A percentile compares a stretch with the other conserved stretches of the same genome.
Conservation (phyloP, 352 stramenopile species). For the Pythium aquatile region DNA sequence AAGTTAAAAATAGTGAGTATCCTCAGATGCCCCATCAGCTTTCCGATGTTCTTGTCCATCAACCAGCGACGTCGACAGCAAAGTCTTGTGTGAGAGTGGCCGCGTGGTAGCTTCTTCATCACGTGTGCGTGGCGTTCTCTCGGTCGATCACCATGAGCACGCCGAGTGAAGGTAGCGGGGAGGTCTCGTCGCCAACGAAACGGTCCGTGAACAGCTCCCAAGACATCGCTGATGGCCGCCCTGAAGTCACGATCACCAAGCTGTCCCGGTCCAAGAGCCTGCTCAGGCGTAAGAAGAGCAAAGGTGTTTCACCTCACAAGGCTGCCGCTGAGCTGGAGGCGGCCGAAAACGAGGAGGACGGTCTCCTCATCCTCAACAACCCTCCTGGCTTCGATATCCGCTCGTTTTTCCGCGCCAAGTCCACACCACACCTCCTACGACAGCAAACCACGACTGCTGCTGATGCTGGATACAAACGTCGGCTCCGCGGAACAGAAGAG, state of each 20-base stretch:
- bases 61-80: neutral
- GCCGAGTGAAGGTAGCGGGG: constrained; percentile 2
- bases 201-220: constrained; percentile 23
- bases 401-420: constrained; percentile 29
- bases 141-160: constrained; percentile 10
- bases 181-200: neutral
- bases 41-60: neutral
- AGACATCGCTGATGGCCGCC: constrained; percentile 22
- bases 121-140: neutral
- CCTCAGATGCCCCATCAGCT: neutral
- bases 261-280: constrained; percentile 20
- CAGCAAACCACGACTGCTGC: constrained; percentile 10
- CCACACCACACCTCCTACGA: constrained; percentile 9
- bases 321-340: neutral
- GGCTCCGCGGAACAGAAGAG: constrained; percentile 51
- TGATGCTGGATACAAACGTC: constrained; percentile 17
- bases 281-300: constrained; percentile 22
- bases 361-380: constrained; percentile 36
- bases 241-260: constrained; percentile 16
- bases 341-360: constrained; percentile 14
- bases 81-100: neutral
- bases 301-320: constrained; percentile 9
- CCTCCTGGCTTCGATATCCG: constrained; percentile 30
- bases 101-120: neutral
- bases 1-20: neutral